Base-by-base conservation (phyloP, 2,329 filamentous ascomycete genomes). In the Venturia carpophila region DNA sequence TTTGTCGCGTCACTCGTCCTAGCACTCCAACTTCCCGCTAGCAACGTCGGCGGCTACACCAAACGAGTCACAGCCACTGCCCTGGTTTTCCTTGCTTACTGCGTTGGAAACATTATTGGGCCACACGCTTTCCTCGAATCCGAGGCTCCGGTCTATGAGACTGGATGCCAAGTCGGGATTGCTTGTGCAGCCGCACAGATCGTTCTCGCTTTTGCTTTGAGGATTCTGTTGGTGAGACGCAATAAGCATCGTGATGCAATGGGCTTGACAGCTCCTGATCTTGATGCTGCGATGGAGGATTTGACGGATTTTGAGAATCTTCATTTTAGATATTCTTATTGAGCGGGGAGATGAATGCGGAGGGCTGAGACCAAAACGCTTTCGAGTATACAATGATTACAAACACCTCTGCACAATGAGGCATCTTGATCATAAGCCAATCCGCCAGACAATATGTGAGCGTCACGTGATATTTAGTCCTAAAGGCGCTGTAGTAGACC, bases 1-100 rank as follows among this genome's bases (percentile, higher is more conserved):
- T 84, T 78, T 63, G 83, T 84, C 1, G 76, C 78, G 0, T 80
- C 80, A 1, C 71, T 85, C 9, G 82, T 84, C 0, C 73, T 84
- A 0, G 80, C 81, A 0, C 74, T 85, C 41, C 83, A 82, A 67
- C 77, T 83, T 72, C 81, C 80, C 0, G 77, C 79, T 0, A 73
- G 77, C 5, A 82, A 82, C 37, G 68, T 82, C 0, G 79, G 75
- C 1, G 79, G 79, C 47, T 52, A 52, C 47, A 52, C 47, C 47
- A 52, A 52, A 41, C 27, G 43, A 55, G 62, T 64, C 2, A 49
- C 62, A 10, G 52, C 62, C 1, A 64, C 30, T n/a, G 62, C 45
- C 9, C 27, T 64, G 9, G 45, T 64, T 5, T 45, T 49, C 30
- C 47, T 64, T 15, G 62, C 27, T 7, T 64, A 52, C 27, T 52